Base-by-base conservation (phyloP, 305 asterid species). In the Plantago rigida region DNA sequence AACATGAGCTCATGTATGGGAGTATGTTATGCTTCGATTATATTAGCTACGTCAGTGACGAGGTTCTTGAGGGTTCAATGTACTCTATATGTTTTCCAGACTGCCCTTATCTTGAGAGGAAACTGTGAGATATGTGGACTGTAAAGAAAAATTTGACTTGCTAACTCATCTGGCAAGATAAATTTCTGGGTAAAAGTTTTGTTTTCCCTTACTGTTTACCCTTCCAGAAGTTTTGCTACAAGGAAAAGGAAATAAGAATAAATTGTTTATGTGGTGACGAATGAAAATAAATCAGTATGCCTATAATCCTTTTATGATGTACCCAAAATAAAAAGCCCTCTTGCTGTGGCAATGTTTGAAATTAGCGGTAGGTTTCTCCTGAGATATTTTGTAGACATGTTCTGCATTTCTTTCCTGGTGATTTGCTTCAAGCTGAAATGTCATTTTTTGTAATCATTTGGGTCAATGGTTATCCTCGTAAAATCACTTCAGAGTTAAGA, bases 111-210 rank as follows among this genome's bases (percentile, higher is more conserved):
- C 55, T 74, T 67, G 76, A 69, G 73, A 67, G 84, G 87, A 79
- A 76, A 65, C 68, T 44, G 48, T 59, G 19, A 17, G 19, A 17
- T 75, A 82, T 51, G 84, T 91, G 8, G 61, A 51, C 42, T 76
- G 66, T 67, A 86, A 83, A 60, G 62, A 81, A 61, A 81, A 69
- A 53, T 68, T 0, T 17, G 19, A 78, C 68, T 61, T 62, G 74
- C 77, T 56, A 72, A 75, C 78, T 75, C 66, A 78, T 77, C 83
- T 62, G 89, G 93, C 79, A 84, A 82, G 93, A 79, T 74, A 71
- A 71, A 73, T 75, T 69, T 63, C 82, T 52, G 82, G 86, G 92
- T 80, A 85, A 79, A 74, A 56, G 60, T 75, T 55, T 42, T 36
- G 9, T 63, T 51, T 42, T 47, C 56, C 42, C 64, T 14, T 44